Base-by-base conservation (phyloP, 352 stramenopile genomes). In the Thraustotheca clavata region DNA sequence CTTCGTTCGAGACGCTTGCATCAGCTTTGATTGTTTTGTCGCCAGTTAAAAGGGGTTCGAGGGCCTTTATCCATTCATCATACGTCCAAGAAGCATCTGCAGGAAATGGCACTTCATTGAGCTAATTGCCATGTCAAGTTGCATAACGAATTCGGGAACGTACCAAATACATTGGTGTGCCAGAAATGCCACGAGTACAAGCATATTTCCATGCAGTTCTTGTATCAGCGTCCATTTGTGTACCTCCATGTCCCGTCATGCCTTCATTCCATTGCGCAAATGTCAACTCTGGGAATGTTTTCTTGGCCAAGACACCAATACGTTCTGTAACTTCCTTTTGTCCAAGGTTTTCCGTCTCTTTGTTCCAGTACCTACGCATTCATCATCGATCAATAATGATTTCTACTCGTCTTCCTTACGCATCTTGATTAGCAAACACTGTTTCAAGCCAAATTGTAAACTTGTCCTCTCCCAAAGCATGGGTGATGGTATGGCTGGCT, bases 131-230 rank as follows among this genome's bases (percentile, higher is more conserved):
- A 43, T 43, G 20, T 9, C 24, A 18, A 52, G 24, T 18, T 9
- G 11, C 11, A 14, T 52, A 2, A 11, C n/a, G 2, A 24, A 9
- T 9, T 18, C 7, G 38, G 16, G 20, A 16, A 43, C 34, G 43
- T 52, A 52, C 43, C 16, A 71, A 85, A 67, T 93, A 93, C 68
- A 88, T 70, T 14, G 83, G 83, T 18, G 81, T 93, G 14, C 83
- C 83, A 26, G 81, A 84, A 60, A 83, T 82, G 46, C 76, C 76
- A 43, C 83, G 76, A 1, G 83, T 77, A 69, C 83, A 93, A 38
- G 78, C 74, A 73, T 93, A 90, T 69, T 93, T 93, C 83, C 83
- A 93, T 22, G 76, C 74, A 47, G 80, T 71, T 47, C 83, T 79
- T 2, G 76, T 69, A 35, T 74, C 70, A 26, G 75, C 71, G 63